Conservation (phyloP, 495 filamentous ascomycete species). For the Penicillium atrosanguineum region DNA sequence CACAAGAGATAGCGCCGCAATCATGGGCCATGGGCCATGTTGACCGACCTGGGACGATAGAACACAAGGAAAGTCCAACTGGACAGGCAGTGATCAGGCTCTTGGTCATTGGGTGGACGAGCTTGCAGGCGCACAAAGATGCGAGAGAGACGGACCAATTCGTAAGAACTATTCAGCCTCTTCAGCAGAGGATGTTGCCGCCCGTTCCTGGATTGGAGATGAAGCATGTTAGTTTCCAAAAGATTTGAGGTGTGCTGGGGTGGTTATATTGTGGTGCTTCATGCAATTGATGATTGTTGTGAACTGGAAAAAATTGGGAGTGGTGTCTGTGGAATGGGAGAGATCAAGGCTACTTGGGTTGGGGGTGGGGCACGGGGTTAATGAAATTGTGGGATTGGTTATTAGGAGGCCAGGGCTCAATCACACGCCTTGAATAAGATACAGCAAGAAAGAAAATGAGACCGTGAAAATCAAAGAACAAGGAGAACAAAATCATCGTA, state of each 20-base stretch:
- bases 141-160: conserved; percentile 49
- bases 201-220: conserved; percentile 38
- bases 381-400: conserved; percentile 22
- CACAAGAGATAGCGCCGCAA: conserved; percentile 29
- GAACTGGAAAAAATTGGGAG: not conserved
- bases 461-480: conserved; percentile 18
- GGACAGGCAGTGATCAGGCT: conserved; percentile 40
- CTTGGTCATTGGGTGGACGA: conserved; percentile 52
- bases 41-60: conserved; percentile 38
- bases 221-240: conserved; percentile 43
- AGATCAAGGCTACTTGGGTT: conserved; percentile 16
- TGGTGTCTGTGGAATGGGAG: conserved; percentile 2
- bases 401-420: conserved; percentile 24
- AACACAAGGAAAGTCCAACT: conserved; percentile 32
- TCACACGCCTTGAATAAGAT: conserved; percentile 42
- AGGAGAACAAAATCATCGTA: conserved; percentile 26
- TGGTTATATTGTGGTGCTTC: not conserved
- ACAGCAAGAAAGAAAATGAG: conserved; percentile 35
- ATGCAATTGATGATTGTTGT: not conserved
- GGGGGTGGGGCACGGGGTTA: conserved; percentile 5
- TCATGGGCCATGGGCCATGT: conserved; percentile 46
- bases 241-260: conserved; percentile 16
- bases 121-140: conserved; percentile 48
- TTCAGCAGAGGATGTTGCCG: conserved; percentile 36
- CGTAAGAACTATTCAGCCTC: conserved; percentile 31